Conservation (phyloP, 1,284 basidiomycete species). For the Tilletia setariae region DNA sequence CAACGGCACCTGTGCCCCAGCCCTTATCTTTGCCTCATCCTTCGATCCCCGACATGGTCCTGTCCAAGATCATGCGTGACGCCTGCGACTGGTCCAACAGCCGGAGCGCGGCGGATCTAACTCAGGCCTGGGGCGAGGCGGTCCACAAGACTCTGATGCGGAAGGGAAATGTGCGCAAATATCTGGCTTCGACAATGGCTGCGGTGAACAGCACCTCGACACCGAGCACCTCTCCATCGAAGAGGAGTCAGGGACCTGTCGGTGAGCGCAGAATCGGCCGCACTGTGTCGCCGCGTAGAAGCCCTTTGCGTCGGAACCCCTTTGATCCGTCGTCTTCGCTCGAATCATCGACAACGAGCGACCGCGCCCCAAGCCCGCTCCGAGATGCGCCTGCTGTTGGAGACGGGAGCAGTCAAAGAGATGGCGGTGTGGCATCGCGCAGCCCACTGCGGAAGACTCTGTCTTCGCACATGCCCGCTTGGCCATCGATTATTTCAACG, state of each 20-base stretch:
- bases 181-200: not conserved
- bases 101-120: conserved; percentile 25
- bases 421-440: no score
- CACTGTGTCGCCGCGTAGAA: no score
- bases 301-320: no score
- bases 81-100: conserved; percentile 42
- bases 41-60: conserved; percentile 35
- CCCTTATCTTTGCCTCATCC: conserved; percentile 37
- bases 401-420: no score
- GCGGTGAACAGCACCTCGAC: not conserved
- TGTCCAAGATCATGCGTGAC: conserved; percentile 43
- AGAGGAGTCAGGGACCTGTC: not conserved
- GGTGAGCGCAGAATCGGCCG: no score
- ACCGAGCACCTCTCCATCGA: not conserved
- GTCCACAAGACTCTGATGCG: conserved; percentile 34
- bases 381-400: no score
- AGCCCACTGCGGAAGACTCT: no score
- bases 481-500: no score
- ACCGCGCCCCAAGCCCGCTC: no score
- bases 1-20: not conserved
- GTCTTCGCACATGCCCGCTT: no score
- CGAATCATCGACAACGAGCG: no score
- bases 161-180: conserved; percentile 27
- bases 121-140: conserved; percentile 30
- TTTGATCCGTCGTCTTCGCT: no score